Evolutionary conservation across 2,329 filamentous ascomycete genomes (phyloP).

Genomic region (Neopestalotiopsis sp.): DNA sequence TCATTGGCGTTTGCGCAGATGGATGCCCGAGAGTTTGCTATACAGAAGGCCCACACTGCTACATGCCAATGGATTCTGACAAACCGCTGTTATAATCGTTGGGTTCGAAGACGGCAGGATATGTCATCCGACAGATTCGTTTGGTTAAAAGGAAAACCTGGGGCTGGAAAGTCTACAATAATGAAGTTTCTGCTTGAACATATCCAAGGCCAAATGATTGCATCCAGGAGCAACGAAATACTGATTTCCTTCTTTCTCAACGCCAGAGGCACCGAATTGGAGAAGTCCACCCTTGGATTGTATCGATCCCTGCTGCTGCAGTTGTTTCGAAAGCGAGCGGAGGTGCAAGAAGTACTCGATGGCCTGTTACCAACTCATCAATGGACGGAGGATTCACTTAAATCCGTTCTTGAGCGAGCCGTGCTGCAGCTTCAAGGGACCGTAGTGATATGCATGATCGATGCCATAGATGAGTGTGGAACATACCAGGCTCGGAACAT

Average conservation of each 20-base stretch:
- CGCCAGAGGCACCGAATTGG: slow-evolving; percentile 46
- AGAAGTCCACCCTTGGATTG: slow-evolving; percentile 50
- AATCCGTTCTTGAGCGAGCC: slow-evolving; percentile 16
- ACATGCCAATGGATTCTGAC: slow-evolving; percentile 20
- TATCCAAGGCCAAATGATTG: neutral
- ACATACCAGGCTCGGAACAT: slow-evolving; percentile 26
- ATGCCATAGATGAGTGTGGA: slow-evolving; percentile 30
- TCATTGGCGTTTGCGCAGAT: slow-evolving; percentile 45
- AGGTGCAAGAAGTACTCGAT: slow-evolving; percentile 39
- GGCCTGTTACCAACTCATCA: neutral
- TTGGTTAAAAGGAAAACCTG: slow-evolving; percentile 21
- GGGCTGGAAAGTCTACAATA: slow-evolving; percentile 19
- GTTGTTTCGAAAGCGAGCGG: slow-evolving; percentile 40
- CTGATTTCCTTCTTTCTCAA: slow-evolving; percentile 54
- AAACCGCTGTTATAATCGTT: neutral
- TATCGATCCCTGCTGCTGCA: slow-evolving; percentile 55
- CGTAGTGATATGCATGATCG: slow-evolving; percentile 25
- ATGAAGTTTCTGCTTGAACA: slow-evolving; percentile 18
- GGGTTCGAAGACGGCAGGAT: neutral
- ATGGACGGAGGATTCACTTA: slow-evolving; percentile 13
- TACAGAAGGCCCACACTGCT: slow-evolving; percentile 36
- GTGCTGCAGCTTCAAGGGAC: slow-evolving; percentile 13
- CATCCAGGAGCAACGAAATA: slow-evolving; percentile 34
- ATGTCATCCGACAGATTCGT: neutral
- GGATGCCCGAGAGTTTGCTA: slow-evolving; percentile 40